Conservation (phyloP, 352 stramenopile species). For the Saprolegnia parasitica region DNA sequence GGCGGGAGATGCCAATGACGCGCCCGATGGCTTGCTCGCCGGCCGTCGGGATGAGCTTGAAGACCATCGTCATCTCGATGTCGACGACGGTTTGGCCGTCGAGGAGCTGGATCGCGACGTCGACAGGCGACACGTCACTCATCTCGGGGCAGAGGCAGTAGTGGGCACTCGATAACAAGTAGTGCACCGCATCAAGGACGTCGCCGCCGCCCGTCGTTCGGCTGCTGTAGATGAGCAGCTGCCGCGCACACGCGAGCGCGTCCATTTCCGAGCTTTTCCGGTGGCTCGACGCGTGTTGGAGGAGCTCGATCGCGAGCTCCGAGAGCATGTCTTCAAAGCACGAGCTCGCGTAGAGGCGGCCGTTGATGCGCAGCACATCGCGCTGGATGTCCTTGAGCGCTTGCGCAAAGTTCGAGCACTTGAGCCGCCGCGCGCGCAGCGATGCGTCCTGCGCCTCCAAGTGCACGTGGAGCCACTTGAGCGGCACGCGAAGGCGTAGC, state of each 20-base stretch:
- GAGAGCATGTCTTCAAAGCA: constrained; percentile 39
- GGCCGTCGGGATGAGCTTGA: constrained; percentile 26
- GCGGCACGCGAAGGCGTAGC: constrained; percentile 35
- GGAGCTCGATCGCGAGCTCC: constrained; percentile 34
- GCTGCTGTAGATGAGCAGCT: constrained; percentile 57
- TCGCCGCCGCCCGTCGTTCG: constrained; percentile 60
- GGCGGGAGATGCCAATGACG: constrained; percentile 23
- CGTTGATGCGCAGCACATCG: constrained; percentile 57
- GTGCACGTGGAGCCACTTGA: constrained; percentile 51
- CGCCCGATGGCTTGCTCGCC: constrained; percentile 16
- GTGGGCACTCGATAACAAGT: constrained; percentile 42
- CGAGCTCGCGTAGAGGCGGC: constrained; percentile 34
- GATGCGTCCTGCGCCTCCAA: constrained; percentile 38
- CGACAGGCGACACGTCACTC: constrained; percentile 24
- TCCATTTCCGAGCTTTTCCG: constrained; percentile 37
- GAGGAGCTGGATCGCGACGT: constrained; percentile 24
- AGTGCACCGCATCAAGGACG: constrained; percentile 57
- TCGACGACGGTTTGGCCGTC: constrained; percentile 28
- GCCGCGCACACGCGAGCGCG: constrained; percentile 48
- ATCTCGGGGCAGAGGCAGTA: constrained; percentile 55
- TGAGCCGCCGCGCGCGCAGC: constrained; percentile 39
- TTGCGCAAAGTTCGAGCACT: constrained; percentile 49
- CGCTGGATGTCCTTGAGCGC: constrained; percentile 63
- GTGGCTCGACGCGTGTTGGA: constrained; percentile 16
- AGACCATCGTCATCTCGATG: constrained; percentile 29